Conservation (phyloP, 2,329 filamentous ascomycete genomes). For the Beauveria bassiana region DNA sequence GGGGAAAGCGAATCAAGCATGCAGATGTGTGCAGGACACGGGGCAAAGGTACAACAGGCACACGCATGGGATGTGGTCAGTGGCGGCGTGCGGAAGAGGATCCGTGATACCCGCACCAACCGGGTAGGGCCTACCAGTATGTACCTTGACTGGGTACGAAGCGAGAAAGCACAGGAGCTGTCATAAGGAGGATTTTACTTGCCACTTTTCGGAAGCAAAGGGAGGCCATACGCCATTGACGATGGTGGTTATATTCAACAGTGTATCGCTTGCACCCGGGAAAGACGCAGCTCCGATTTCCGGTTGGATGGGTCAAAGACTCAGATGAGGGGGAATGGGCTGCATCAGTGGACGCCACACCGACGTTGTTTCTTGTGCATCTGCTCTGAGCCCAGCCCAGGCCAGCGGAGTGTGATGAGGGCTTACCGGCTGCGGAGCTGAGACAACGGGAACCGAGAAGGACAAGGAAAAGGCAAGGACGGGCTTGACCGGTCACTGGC, state of each 20-base stretch:
- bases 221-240: not conserved
- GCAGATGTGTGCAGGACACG: not conserved
- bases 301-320: not conserved
- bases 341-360: not conserved
- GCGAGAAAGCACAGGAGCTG: not conserved
- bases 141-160: not conserved
- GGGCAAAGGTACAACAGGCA: not conserved
- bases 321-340: not conserved
- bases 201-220: not conserved
- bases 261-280: not conserved
- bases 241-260: not conserved
- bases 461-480: not conserved
- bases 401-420: not conserved
- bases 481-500: not conserved
- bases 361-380: not conserved
- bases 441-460: not conserved
- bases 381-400: not conserved
- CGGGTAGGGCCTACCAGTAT: not conserved
- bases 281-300: not conserved
- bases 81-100: not conserved
- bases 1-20: not conserved
- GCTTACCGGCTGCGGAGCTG: not conserved
- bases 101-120: not conserved
- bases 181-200: not conserved
- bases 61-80: not conserved